Base-by-base conservation (phyloP, 345 rosid species). In the Hibiscus mutabilis region DNA sequence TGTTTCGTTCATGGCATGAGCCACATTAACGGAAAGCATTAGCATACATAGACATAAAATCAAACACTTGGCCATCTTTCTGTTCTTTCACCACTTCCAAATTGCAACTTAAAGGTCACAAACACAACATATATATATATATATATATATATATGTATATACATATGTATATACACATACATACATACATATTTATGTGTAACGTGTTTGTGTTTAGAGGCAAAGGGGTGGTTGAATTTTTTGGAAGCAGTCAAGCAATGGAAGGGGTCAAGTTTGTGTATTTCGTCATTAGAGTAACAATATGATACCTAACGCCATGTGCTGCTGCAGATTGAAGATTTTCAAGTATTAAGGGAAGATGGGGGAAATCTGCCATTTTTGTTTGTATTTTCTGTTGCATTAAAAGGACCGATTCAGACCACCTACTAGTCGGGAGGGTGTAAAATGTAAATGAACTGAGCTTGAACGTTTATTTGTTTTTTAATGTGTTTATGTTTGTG, bases 1-100 rank as follows among this genome's bases (percentile, higher is more conserved):
- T 68, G 82, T 83, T 75, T 83, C 77, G 6, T 79, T 79, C 77
- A 80, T 75, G 67, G 74, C 68, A 47, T 72, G 56, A 10, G 81
- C 62, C 35, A 71, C 27, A 22, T 53, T 68, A 18, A 63, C 14
- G 42, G 71, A 76, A 71, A 76, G 12, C 71, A 76, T 59, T 14
- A 78, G 9, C 56, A 73, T 59, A 51, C 42, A 64, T 29, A 76
- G 66, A 51, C 19, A 69, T 29, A 76, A 69, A 59, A 15, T 69
- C 1, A 59, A 47, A 18, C 27, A 31, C 25, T 76, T 69, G 19
- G 24, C 65, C 79, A 79, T 79, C 15, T 65, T 62, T 64, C 58
- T 21, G 22, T 52, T 49, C 51, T 52, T 40, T 22, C 1, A 2
- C 13, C 3, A n/a, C 15, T 2, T 31, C 6, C 16, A 16, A 6